Evolutionary conservation across 2,329 filamentous ascomycete species (phyloP), one percentile per base, ranked within the genome.

Genomic region (Diaporthe eres): DNA sequence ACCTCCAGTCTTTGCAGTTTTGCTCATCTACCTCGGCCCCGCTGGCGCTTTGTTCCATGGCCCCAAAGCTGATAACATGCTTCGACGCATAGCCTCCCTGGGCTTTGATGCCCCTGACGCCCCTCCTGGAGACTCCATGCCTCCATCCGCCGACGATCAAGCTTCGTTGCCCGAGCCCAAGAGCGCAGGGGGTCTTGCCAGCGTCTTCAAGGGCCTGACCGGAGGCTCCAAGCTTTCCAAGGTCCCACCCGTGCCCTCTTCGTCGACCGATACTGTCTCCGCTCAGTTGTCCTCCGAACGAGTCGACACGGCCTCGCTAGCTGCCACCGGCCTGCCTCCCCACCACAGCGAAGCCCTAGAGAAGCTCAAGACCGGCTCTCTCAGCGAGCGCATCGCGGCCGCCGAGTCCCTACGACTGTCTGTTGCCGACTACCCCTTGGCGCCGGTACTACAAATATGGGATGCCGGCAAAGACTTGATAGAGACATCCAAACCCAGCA

Each of bases 391-490:
- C 55, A 85, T 92, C 31, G 84, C 87, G 34, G 92, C 91, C 12
- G 91, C 91, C 60, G 86, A 87, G 74, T 86, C 88, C n/a, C 83
- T 93, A 55, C 88, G 90, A 57, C 84, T 87, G 79, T 86, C 89
- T 75, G 87, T 93, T 47, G 83, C 87, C 44, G 90, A 92, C 77
- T 91, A 90, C 79, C 90, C 91, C 7, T 83, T 92, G 39, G 89
- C 88, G 75, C 88, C 89, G 8, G 88, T 92, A 17, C 85, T 90
- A 67, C 89, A 91, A 61, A 92, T 94, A 74, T 94, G 92, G 91
- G 89, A 91, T 77, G 90, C 91, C 19, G 91, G 88, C 61, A 92
- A 92, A 81, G 92, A 94, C 79, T 85, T 94, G 75, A 91, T 94
- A 75, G 87, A 92, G 39, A 83, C 88, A 9, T 82, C 84, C 31